These are phyloP conservation scores for Fagopyrum homotropicum DNA, from an alignment of 148 eudicot species.

Conservation along the genomic window DNA sequence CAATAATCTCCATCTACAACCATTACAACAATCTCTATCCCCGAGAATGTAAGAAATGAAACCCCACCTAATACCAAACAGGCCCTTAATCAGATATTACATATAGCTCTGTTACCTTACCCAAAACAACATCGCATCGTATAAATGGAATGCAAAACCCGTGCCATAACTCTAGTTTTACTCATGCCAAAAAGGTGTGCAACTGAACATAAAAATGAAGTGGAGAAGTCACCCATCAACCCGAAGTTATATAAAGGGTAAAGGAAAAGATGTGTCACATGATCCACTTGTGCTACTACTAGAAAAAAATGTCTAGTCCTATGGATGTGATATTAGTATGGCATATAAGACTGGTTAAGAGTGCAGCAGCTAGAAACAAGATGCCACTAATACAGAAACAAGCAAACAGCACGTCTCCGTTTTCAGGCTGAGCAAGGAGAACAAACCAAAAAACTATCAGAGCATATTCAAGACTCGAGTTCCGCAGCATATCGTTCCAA, in stretches of 20 bases:
- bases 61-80: too few relatives aligned
- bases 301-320: background rate
- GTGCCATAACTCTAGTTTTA: background rate
- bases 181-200: too few relatives aligned
- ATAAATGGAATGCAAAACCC: background rate
- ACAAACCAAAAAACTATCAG: background rate
- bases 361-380: background rate
- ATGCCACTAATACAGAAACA: background rate
- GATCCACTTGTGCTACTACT: constrained; percentile 2
- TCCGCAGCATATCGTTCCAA: constrained; percentile 82
- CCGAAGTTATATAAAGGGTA: background rate
- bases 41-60: too few relatives aligned
- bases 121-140: background rate
- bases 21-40: too few relatives aligned
- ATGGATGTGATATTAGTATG: background rate
- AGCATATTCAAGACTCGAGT: constrained; percentile 34
- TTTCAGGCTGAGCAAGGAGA: background rate
- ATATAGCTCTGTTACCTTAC: background rate
- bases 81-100: background rate
- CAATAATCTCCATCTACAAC: too few relatives aligned
- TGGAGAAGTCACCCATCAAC: background rate
- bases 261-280: background rate
- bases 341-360: constrained; percentile 1
- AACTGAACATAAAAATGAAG: background rate
- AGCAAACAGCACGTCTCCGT: background rate